phyloP scores from a whole-genome alignment of 805 yeast genomes.

The Lachancea thermotolerans region DNA sequence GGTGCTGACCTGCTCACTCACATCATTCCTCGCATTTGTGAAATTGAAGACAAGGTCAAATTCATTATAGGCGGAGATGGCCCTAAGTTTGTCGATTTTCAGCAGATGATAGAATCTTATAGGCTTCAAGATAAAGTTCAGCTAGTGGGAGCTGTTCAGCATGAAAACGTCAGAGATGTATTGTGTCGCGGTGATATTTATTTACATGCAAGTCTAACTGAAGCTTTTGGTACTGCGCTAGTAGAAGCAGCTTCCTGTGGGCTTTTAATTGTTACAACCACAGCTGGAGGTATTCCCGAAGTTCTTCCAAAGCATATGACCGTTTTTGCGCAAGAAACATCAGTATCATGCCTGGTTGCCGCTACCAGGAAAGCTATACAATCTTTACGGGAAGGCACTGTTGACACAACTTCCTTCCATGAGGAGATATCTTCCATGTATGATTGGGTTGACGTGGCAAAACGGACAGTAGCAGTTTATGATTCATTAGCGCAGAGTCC shows the following conservation, averaged over 20 bases:
- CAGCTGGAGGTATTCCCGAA: constrained; percentile 97
- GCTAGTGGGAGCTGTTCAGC: constrained; percentile 79
- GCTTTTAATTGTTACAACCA: constrained; percentile 83
- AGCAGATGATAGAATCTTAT: constrained; percentile 87
- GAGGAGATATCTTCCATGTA: constrained; percentile 73
- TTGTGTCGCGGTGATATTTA: constrained; percentile 93
- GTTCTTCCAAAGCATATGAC: constrained; percentile 93
- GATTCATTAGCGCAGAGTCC: constrained; percentile 37
- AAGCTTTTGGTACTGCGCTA: constrained; percentile 94
- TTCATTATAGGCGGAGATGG: constrained; percentile 96
- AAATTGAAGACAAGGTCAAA: constrained; percentile 51
- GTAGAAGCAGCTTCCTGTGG: constrained; percentile 99
- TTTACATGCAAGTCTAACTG: constrained; percentile 88
- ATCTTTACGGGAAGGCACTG: constrained; percentile 45
- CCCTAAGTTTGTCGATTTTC: constrained; percentile 87
- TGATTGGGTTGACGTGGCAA: constrained; percentile 86
- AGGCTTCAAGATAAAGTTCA: constrained; percentile 83
- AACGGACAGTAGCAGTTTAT: constrained; percentile 79
- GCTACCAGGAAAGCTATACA: constrained; percentile 68
- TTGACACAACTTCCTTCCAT: constrained; percentile 75
- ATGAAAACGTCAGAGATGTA: constrained; percentile 86
- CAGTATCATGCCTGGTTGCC: constrained; percentile 71
- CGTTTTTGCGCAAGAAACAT: constrained; percentile 72
- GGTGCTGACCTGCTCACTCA: constrained; percentile 88
- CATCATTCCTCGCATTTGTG: constrained; percentile 77